These are phyloP conservation scores for Cladophialophora chaetospira DNA, from an alignment of 2,329 filamentous ascomycete genomes.

Conservation along the genomic window DNA sequence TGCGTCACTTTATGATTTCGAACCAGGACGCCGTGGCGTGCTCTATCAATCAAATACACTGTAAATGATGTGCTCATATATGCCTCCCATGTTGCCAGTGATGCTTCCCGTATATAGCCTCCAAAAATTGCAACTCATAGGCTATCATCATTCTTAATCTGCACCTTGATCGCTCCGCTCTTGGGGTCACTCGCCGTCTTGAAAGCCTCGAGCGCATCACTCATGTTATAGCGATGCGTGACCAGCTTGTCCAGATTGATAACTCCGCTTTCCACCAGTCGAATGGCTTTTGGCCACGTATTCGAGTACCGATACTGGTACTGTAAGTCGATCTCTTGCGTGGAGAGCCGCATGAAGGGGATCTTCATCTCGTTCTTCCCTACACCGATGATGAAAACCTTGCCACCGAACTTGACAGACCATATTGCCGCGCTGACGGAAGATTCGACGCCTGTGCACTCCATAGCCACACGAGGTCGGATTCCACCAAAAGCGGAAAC, in stretches of 20 bases:
- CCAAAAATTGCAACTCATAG: constrained; percentile 23
- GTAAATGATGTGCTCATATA: too few species aligned
- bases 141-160: constrained; percentile 68
- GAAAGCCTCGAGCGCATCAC: constrained; percentile 88
- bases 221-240: constrained; percentile 81
- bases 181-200: constrained; percentile 83
- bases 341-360: constrained; percentile 90
- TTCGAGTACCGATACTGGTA: constrained; percentile 97
- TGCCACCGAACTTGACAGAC: constrained; percentile 90
- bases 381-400: constrained; percentile 95
- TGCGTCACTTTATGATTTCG: too few species aligned
- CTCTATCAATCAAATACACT: too few species aligned
- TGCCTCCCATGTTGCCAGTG: too few species aligned
- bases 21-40: too few species aligned
- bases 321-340: constrained; percentile 89
- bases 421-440: constrained; percentile 85
- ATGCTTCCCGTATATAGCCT: background rate
- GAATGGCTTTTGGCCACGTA: constrained; percentile 92
- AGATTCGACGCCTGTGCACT: constrained; percentile 94
- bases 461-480: constrained; percentile 79
- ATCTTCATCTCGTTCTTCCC: constrained; percentile 94
- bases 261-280: constrained; percentile 80
- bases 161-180: constrained; percentile 96
- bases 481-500: constrained; percentile 73
- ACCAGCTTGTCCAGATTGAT: constrained; percentile 80